Base-by-base conservation (phyloP, 2,329 filamentous ascomycete genomes). In the Neophaeococcomyces mojaviensis region DNA sequence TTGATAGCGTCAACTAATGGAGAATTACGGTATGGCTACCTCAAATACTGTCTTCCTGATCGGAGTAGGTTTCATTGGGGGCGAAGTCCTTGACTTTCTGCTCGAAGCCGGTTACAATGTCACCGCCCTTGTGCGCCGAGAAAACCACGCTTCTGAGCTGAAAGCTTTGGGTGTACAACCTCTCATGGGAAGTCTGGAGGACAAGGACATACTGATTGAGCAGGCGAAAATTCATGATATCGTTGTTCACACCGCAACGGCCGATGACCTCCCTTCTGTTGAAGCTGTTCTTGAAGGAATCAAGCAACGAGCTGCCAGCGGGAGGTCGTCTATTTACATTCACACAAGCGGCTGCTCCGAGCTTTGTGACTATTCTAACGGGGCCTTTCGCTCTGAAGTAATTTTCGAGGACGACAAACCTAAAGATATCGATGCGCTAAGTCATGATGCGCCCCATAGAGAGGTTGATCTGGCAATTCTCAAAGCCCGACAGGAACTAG, bases 171-270 rank as follows among this genome's bases (percentile, higher is more conserved):
- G 67, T 2, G 62, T 61, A 7, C 58, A 62, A n/a, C 51, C 61
- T 8, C 61, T 73, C 10, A 50, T 64, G 31, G 69, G 68, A n/a
- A 62, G 64, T 32, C 54, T 73, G 4, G 59, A 69, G 39, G 67
- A 73, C 49, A 61, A 59, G 12, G 53, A 59, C 1, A 50, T 67
- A 13, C 69, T 72, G 53, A 58, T 59, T 4, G 57, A 67, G 30
- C 59, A 69, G 15, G 57, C 63, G 1, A 39, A 58, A 2, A 49
- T 62, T 18, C 61, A 62, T 49, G 71, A 75, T 41, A 66, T 72
- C 7, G 59, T 69, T 31, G 60, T 76, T 44, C 71, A 75, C 56
- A 72, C 68, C 6, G 72, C 72, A 10, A 72, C 69, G 3, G 69
- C 71, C 3, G 71, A 75, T 57, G 64, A 75, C 47, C 56, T 70